Evolutionary conservation across 192 early-diverging fungal genomes (phyloP).

Genomic region (Backusella psychrophila): DNA sequence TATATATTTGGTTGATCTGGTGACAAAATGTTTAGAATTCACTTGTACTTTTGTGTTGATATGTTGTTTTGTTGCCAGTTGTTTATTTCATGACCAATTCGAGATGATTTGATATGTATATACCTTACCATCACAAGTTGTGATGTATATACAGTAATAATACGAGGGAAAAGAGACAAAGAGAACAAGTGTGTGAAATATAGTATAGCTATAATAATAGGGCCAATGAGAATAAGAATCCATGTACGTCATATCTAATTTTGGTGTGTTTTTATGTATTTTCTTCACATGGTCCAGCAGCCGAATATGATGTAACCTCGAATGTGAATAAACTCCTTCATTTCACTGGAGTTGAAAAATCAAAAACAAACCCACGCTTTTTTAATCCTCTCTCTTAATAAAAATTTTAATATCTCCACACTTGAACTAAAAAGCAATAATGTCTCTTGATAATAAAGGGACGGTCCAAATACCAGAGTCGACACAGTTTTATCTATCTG

Average conservation of each 20-base stretch:
- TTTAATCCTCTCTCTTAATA: not conserved
- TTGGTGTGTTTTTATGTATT: not conserved
- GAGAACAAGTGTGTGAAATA: not conserved
- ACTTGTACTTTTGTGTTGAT: not conserved
- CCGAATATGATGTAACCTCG: not conserved
- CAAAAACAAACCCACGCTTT: not conserved
- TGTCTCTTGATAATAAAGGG: conserved; percentile 5
- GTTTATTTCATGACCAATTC: not conserved
- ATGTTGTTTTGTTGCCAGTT: not conserved
- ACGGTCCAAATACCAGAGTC: not conserved
- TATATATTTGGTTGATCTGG: not conserved
- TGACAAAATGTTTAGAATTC: not conserved
- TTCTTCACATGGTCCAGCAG: not conserved
- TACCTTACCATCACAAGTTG: too few relatives aligned
- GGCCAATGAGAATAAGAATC: not conserved
- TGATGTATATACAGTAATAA: too few relatives aligned
- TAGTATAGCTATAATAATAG: not conserved
- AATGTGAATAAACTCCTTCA: not conserved
- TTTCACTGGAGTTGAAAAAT: conserved; percentile 1
- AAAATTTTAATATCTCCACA: not conserved
- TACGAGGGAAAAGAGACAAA: too few relatives aligned
- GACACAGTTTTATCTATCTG: conserved; percentile 22
- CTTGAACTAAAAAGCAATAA: not conserved
- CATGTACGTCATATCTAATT: not conserved
- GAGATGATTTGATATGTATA: too few relatives aligned